A percentile compares a stretch with the other conserved stretches of the same genome.
phyloP scores from a whole-genome alignment of 2,329 filamentous ascomycete genomes.

The Aureobasidium sp. region DNA sequence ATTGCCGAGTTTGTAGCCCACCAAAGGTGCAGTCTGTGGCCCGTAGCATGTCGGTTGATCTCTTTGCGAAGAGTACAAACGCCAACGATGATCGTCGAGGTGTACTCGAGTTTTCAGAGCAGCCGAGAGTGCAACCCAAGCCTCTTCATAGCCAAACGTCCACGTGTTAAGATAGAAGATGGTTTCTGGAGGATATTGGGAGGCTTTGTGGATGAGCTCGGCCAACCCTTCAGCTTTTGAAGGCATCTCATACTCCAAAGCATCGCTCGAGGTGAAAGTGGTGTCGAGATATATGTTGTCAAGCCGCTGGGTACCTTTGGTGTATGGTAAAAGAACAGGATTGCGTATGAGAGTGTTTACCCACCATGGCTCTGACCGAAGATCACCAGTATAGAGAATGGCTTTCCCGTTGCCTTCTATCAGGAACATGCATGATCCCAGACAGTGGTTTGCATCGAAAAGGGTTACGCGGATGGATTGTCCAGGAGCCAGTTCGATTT shows the following conservation, averaged over 20 bases:
- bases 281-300: constrained; percentile 87
- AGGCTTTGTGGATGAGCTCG: constrained; percentile 63
- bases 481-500: constrained; percentile 62
- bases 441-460: constrained; percentile 86
- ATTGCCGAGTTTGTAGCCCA: constrained; percentile 69
- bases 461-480: constrained; percentile 70
- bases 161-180: constrained; percentile 78
- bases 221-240: constrained; percentile 65
- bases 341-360: constrained; percentile 63
- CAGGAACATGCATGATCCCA: constrained; percentile 85
- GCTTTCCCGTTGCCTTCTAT: constrained; percentile 66
- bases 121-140: constrained; percentile 73
- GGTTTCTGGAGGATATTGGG: constrained; percentile 60
- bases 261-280: constrained; percentile 54
- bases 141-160: constrained; percentile 91
- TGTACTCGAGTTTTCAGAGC: constrained; percentile 65
- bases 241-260: constrained; percentile 44
- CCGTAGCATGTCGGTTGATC: constrained; percentile 37
- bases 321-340: constrained; percentile 67
- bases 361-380: constrained; percentile 80
- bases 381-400: constrained; percentile 81
- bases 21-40: constrained; percentile 57
- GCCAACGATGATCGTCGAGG: constrained; percentile 70
- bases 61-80: constrained; percentile 56
- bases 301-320: constrained; percentile 54